Evolutionary conservation across 345 rosid genomes (phyloP), one percentile per base, ranked within the genome.

Genomic region (Gossypium herbaceum): DNA sequence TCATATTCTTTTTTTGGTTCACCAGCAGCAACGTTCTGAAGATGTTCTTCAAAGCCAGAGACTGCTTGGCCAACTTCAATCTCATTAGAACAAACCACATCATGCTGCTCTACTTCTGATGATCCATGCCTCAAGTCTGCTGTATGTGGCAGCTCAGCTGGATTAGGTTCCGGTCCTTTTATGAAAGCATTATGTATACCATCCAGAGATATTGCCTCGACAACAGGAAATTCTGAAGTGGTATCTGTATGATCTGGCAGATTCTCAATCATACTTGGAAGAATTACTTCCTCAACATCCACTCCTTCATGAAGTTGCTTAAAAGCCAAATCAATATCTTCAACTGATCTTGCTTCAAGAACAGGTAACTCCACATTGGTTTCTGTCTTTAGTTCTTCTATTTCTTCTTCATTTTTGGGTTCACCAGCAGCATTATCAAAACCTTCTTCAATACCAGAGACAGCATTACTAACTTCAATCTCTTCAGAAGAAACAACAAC

Each of bases 241-340:
- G 61, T 68, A 50, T 76, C 80, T 51, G 9, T 63, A n/a, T 77
- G 71, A 77, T 59, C 76, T 56, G 43, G 70, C 71, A 76, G 82
- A 67, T 85, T 79, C 70, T 71, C 75, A 70, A 79, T 74, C 69
- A 64, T 64, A 43, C 52, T 65, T 43, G 69, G 50, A 41, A 65
- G 51, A 65, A 85, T 82, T 65, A 86, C 84, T 74, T 86, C 90
- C 75, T 82, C 90, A 60, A 82, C 83, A 77, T 85, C 82, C 68
- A 81, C 82, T 34, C 86, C 90, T 82, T 88, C 91, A 68, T 82
- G 80, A 60, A 87, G 81, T 76, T 88, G 92, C 84, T 84, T 81
- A 71, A 86, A 84, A 62, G 88, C 92, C 84, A 84, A 79, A 52
- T 84, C 82, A 73, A 83, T 82, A 80, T 90, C 92, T 70, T 84